Base-by-base conservation (phyloP, 2,329 filamentous ascomycete species). In the Tolypocladium tropicale region DNA sequence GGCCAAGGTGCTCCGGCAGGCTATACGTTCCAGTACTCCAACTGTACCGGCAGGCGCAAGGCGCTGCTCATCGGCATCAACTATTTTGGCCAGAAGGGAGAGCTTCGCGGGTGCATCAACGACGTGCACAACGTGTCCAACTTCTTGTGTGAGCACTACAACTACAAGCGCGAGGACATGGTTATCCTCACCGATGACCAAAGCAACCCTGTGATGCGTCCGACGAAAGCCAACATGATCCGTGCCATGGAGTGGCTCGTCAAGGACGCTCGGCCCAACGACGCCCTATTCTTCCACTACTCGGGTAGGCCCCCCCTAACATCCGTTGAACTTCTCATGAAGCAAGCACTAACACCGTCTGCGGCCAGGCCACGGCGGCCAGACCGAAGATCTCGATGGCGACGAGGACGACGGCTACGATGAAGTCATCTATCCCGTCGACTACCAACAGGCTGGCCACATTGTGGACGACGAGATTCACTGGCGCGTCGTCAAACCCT, bases 391-490 rank as follows among this genome's bases (percentile, higher is more conserved):
- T 65, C 63, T 80, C 25, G 85, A 90, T 64, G 86, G 87, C 41
- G 88, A 91, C 65, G 88, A 91, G 68, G 84, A 88, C 33, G 88
- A 91, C 65, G 88, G 88, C 60, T 85, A 82, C 62, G 88, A 91
- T 64, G 88, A 91, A 68, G 85, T 88, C 57, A 89, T 91, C 62
- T 91, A 90, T 69, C 88, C 88, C 0, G 85, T 90, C 49, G 88
- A 91, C 68, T 88, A 86, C 72, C 74, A 84, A 57, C 71, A 76
- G 28, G 79, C 79, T n/a, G 86, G 87, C 36, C 85, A 89, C 69
- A 89, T 91, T 58, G 82, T 88, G 56, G 88, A 91, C 66, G 88
- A 91, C 65, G 85, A 90, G 69, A 88, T 90, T 74, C 88, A 93
- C 70, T 76, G 79, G 63, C 84, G 86, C 64, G 85, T 92, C 74